A percentile compares a stretch with the other conserved stretches of the same genome.
Conservation (phyloP, 1,284 basidiomycete genomes). For the Cutaneotrichosporon dermatis region DNA sequence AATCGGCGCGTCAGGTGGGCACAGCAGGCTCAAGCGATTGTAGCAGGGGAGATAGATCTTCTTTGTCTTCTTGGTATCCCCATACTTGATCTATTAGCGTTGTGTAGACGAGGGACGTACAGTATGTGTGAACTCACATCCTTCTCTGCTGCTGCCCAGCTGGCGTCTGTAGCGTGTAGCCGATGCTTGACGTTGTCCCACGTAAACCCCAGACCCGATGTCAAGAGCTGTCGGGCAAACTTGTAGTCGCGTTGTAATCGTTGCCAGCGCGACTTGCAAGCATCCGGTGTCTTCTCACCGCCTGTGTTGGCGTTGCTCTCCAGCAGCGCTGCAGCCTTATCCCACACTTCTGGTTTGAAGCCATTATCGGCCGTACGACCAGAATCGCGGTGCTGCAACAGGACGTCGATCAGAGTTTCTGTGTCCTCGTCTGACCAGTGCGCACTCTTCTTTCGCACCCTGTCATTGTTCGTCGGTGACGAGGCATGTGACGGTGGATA, state of each 20-base stretch:
- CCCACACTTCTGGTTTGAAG: conserved; percentile 43
- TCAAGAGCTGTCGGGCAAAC: conserved; percentile 32
- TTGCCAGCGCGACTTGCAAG: conserved; percentile 45
- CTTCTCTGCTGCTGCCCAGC: conserved; percentile 34
- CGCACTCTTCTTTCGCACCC: conserved; percentile 34
- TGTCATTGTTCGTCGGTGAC: neutral
- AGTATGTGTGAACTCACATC: conserved; percentile 10
- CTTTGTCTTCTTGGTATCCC: conserved; percentile 32
- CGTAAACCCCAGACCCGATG: conserved; percentile 27
- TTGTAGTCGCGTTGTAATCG: conserved; percentile 42
- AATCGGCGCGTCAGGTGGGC: conserved; percentile 17
- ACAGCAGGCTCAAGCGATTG: conserved; percentile 32
- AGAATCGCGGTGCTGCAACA: conserved; percentile 31
- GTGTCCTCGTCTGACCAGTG: conserved; percentile 43
- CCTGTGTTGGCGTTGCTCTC: conserved; percentile 30
- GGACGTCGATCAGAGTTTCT: conserved; percentile 28
- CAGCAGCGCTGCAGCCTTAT: conserved; percentile 28
- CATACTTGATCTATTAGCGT: conserved; percentile 10
- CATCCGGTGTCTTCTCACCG: conserved; percentile 43
- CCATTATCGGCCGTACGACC: conserved; percentile 42
- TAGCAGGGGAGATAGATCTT: conserved; percentile 40
- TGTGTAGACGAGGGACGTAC: neutral
- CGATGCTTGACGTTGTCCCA: conserved; percentile 30
- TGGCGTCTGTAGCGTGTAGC: conserved; percentile 26
- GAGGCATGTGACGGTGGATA: neutral